Percentiles rank a stretch among this genome's conserved stretches.
These are phyloP conservation scores for Begonia loranthoides DNA, from an alignment of 306 rosid species.

Conservation along the genomic window DNA sequence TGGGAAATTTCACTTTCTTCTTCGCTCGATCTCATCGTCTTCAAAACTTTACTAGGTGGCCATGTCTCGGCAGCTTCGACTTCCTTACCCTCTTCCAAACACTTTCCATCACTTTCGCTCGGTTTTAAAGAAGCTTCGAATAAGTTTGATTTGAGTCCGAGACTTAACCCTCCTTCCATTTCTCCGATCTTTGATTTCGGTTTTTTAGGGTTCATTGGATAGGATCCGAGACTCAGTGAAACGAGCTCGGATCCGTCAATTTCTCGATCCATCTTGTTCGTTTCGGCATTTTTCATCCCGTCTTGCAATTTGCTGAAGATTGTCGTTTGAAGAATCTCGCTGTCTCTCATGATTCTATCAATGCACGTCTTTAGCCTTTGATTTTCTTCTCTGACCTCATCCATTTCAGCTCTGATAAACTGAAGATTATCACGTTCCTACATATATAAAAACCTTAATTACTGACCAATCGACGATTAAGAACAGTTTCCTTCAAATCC, in stretches of 20 bases:
- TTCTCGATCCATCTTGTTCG: neutral
- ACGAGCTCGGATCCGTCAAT: conserved; percentile 24
- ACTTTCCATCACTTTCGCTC: conserved; percentile 6
- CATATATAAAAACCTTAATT: neutral
- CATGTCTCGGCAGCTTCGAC: conserved; percentile 24
- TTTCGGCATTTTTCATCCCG: conserved; percentile 6
- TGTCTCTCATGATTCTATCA: conserved; percentile 17
- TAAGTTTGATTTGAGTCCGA: neutral
- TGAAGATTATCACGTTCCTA: conserved; percentile 21
- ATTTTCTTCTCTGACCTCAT: conserved; percentile 53
- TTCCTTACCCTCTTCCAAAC: conserved; percentile 14
- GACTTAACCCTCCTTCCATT: too few relatives aligned
- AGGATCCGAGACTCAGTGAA: conserved; percentile 46
- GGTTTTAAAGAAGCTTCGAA: conserved; percentile 7
- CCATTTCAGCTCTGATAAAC: conserved; percentile 34
- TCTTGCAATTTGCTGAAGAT: conserved; percentile 16
- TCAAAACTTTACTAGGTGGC: conserved; percentile 32
- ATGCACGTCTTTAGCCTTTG: conserved; percentile 46
- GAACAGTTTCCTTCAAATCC: neutral
- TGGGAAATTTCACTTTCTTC: conserved; percentile 28
- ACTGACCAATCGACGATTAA: neutral
- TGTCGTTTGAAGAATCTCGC: conserved; percentile 25
- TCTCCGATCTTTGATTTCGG: too few relatives aligned
- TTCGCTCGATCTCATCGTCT: conserved; percentile 12
- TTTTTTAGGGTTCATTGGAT: conserved; percentile 2